Evolutionary conservation across 1,284 basidiomycete genomes (phyloP), one percentile per base, ranked within the genome.

Genomic region (Apiotrichum porosum): DNA sequence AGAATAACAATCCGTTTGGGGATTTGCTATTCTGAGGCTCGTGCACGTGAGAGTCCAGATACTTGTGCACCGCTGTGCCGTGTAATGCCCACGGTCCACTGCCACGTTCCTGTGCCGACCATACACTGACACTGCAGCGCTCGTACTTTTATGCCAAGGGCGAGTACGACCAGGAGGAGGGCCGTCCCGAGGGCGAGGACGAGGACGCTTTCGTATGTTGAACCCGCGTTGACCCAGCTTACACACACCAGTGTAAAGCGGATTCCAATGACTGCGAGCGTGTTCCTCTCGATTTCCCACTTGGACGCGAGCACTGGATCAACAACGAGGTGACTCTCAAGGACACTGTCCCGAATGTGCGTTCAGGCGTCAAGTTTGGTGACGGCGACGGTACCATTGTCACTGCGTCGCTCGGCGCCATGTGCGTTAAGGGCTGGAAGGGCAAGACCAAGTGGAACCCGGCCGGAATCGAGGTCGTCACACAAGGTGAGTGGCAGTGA

Each of bases 331-430:
- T 88, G 55, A 85, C 84, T 4, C 77, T 86, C 56, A 84, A 86
- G 49, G 76, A 65, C 9, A 68, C 74, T 13, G 71, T 58, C 26
- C 88, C 88, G 6, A 84, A 82, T 72, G 75, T 89, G 31, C 76
- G 80, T 44, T 88, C 86, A 52, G 90, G 90, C 24, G 88, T 93
- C 37, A 88, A 85, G 60, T 82, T 92, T 71, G 87, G 88, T 35
- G 89, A 95, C 74, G 94, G 94, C 19, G 95, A 98, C 69, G 95
- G 95, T 5, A 98, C 95, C 1, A 94, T 97, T 6, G 85, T 86
- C 51, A 75, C 95, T 17, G 69, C 97, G 15, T 90, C 88, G 58
- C 77, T 97, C 31, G 94, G 93, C 9, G 83, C 88, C 8, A 97
- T 98, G 92, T 97, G 94, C 64, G 83, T 85, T 8, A 87, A 89